Percentiles rank a stretch among this genome's conserved stretches.
Evolutionary conservation across 257 asterid genomes (phyloP).

Genomic region (Solanum lycopersicoides): DNA sequence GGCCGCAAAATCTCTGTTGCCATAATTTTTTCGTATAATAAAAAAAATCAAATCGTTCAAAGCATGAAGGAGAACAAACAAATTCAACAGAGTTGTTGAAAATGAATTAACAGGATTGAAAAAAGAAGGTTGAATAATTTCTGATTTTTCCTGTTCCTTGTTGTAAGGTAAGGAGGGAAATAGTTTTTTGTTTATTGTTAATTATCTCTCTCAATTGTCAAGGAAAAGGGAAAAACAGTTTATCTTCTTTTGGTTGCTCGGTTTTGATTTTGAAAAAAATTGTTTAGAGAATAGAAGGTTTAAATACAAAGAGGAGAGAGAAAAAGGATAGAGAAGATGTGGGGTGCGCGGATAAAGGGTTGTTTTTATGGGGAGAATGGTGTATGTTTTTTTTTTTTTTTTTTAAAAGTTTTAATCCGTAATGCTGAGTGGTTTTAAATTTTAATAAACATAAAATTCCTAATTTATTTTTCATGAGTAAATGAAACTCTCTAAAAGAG

Average conservation of each 20-base stretch:
- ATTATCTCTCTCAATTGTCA: background rate
- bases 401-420: too few species aligned
- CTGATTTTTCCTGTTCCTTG: background rate
- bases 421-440: too few species aligned
- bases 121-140: background rate
- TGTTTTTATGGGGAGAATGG: background rate
- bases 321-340: background rate
- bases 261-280: background rate
- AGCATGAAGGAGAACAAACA: background rate
- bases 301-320: background rate
- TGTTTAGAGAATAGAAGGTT: background rate
- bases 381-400: background rate
- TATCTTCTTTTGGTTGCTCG: background rate
- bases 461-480: too few species aligned
- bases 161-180: background rate
- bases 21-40: slow-evolving; percentile 5
- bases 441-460: too few species aligned
- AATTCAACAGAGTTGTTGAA: background rate
- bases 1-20: slow-evolving; percentile 40
- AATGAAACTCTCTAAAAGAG: too few species aligned
- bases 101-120: background rate
- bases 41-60: background rate
- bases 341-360: background rate
- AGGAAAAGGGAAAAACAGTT: background rate
- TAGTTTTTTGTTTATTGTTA: too few species aligned